A percentile compares a stretch with the other conserved stretches of the same genome.
Evolutionary conservation across 2,329 filamentous ascomycete species (phyloP).

Genomic region (Aspergillus sp.): DNA sequence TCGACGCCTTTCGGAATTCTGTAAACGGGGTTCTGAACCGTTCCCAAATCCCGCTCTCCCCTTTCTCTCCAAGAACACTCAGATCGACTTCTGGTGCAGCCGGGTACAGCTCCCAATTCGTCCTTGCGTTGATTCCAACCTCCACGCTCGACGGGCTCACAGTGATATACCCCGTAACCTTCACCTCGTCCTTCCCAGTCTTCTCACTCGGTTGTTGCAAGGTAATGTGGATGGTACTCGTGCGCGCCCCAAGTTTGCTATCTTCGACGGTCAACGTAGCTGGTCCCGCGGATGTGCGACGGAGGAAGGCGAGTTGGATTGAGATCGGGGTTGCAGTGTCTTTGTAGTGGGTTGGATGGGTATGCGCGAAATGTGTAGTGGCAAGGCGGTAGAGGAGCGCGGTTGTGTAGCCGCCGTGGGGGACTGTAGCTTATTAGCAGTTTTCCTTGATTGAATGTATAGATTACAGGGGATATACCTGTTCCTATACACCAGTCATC

Average conservation of each 20-base stretch:
- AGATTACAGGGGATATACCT: conserved; percentile 37
- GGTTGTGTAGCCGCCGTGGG: conserved; percentile 65
- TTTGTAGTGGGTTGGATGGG: conserved; percentile 46
- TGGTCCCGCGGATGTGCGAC: conserved; percentile 54
- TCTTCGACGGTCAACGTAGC: conserved; percentile 55
- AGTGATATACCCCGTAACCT: conserved; percentile 59
- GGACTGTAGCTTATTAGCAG: conserved; percentile 45
- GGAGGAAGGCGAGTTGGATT: conserved; percentile 59
- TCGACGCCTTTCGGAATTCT: conserved; percentile 42
- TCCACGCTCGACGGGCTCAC: conserved; percentile 57
- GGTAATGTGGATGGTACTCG: conserved; percentile 57
- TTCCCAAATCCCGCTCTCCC: conserved; percentile 22
- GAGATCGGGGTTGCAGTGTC: conserved; percentile 53
- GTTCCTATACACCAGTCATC: conserved; percentile 60
- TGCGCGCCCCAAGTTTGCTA: conserved; percentile 58
- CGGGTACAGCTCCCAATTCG: conserved; percentile 49
- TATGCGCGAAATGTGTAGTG: conserved; percentile 53
- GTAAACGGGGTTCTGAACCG: conserved; percentile 21
- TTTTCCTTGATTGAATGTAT: conserved; percentile 2
- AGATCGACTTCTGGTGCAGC: conserved; percentile 25
- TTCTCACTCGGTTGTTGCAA: conserved; percentile 38
- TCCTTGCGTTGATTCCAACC: conserved; percentile 50
- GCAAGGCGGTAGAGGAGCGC: conserved; percentile 56
- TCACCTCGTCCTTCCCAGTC: conserved; percentile 44
- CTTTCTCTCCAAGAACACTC: conserved; percentile 11